Evolutionary conservation across 495 filamentous ascomycete genomes (phyloP), one percentile per base, ranked within the genome.

Genomic region (Hypomontagnella monticulosa): DNA sequence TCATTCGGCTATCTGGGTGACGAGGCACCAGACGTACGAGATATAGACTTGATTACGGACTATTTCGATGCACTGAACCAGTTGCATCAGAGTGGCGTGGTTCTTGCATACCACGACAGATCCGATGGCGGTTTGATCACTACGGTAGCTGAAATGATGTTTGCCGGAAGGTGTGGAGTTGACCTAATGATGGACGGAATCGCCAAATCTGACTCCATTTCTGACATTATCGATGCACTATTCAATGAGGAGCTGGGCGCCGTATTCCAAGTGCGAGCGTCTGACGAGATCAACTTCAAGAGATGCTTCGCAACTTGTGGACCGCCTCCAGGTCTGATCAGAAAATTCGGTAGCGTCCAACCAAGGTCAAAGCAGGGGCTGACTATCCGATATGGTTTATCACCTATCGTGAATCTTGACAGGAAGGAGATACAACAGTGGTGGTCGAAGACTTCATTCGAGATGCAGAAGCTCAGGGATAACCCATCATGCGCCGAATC

Each of bases 221-320:
- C 80, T 10, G 85, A 91, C 70, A 72, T 96, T 46, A 76, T 96
- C 3, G 86, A 90, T 52, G 84, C 89, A 0, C 84, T 99, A 4
- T 98, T 99, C 83, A 97, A 91, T 70, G 96, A 98, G 73, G 95
- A 98, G 75, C 85, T 99, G n/a, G 94, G 94, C 57, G 95, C 93
- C 14, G 90, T 99, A 32, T 98, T 98, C 85, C 94, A 99, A 72
- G 89, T 98, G 34, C 88, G 91, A 42, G 91, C 89, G 75, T 84
- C 86, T 16, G 87, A 97, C 64, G 90, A 96, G 71, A 89, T 83
- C 37, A 84, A 91, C 41, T 97, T 99, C 83, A 88, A 89, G 57
- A 83, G 89, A 44, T 94, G 91, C 79, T 98, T 99, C 75, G 92
- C 93, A 47, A 96, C 91, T 33, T 95, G 91, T 72, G 94, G 94